Percentiles rank a stretch among this genome's conserved stretches.
These are phyloP conservation scores for Reticulascus tulasneorum DNA, from an alignment of 2,329 filamentous ascomycete genomes.

Conservation along the genomic window DNA sequence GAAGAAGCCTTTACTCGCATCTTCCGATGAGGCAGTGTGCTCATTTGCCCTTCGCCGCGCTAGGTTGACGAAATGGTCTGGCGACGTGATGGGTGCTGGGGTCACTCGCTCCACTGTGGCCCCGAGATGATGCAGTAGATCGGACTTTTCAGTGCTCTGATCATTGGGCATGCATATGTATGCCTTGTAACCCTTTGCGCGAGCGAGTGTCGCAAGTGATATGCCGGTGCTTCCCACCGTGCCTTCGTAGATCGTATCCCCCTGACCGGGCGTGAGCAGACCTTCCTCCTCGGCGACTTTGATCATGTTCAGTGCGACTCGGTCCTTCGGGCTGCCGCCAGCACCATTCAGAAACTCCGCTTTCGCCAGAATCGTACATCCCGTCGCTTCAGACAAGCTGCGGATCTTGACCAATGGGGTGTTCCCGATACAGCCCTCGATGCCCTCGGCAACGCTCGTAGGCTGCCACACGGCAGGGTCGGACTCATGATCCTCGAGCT, in stretches of 20 bases:
- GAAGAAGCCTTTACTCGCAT: constrained; percentile 78
- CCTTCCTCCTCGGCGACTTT: constrained; percentile 73
- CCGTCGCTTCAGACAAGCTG: constrained; percentile 80
- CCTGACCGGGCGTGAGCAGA: constrained; percentile 70
- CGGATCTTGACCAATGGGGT: constrained; percentile 85
- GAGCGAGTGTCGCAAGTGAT: constrained; percentile 82
- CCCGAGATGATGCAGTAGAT: constrained; percentile 83
- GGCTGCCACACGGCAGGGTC: constrained; percentile 17
- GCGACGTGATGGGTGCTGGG: constrained; percentile 90
- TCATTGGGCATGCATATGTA: constrained; percentile 98
- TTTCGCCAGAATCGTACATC: constrained; percentile 87
- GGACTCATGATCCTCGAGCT: constrained; percentile 53
- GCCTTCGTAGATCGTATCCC: constrained; percentile 95
- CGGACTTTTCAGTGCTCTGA: constrained; percentile 82
- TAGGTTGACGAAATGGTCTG: constrained; percentile 90
- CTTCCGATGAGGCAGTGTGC: constrained; percentile 57
- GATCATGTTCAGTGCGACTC: constrained; percentile 90
- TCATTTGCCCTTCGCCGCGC: constrained; percentile 72
- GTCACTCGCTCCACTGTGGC: constrained; percentile 88
- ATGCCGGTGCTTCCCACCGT: constrained; percentile 97
- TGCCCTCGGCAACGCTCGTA: constrained; percentile 62
- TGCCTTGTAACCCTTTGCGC: constrained; percentile 83
- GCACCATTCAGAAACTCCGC: constrained; percentile 96
- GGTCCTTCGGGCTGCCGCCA: constrained; percentile 89
- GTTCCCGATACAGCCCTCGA: constrained; percentile 89